Base-by-base conservation (phyloP, 805 yeast species). In the Debaryomyces prosopidis region DNA sequence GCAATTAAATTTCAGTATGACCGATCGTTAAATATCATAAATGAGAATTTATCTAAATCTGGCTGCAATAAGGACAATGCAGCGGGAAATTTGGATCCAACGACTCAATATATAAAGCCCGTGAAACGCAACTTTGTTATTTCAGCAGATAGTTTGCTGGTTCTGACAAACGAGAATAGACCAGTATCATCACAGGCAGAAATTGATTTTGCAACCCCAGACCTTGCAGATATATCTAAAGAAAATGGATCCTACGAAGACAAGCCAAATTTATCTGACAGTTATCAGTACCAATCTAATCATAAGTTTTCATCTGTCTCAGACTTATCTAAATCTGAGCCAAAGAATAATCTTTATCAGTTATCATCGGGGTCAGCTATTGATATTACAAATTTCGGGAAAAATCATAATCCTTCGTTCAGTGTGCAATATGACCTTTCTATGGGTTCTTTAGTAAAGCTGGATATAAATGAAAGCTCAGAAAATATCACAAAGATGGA, bases 311-410 rank as follows among this genome's bases (percentile, higher is more conserved):
- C 51, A 10, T 56, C 59, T 1, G 55, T 53, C 9, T 56, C 61
- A 8, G 52, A 57, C 31, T 45, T 57, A 23, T 43, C 50, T 3
- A 39, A 33, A 16, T 38, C 39, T 14, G 39, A 17, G 11, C 35
- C 38, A 14, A 23, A 37, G 11, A 36, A 39, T 9, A 34, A 36
- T 8, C 18, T 59, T 8, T 59, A 55, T 44, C 49, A 51, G 36
- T 44, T 56, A 28, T 46, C 61, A 1, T 44, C 57, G 38, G 75
- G 75, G 3, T 71, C 76, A 31, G 69, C 66, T 5, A 58, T 72
- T 37, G 73, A 72, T 55, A 59, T 72, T 19, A 46, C 59, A 26
- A 68, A 70, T 46, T 72, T 72, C 52, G 77, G 77, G 16, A 65
- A 63, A 43, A 56, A 48, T 42, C 55, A 70, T 53, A 61, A 62